Percentiles rank a stretch among this genome's conserved stretches.
Conservation (phyloP, 768 basidiomycete genomes). For the Tylopilus intermedius region DNA sequence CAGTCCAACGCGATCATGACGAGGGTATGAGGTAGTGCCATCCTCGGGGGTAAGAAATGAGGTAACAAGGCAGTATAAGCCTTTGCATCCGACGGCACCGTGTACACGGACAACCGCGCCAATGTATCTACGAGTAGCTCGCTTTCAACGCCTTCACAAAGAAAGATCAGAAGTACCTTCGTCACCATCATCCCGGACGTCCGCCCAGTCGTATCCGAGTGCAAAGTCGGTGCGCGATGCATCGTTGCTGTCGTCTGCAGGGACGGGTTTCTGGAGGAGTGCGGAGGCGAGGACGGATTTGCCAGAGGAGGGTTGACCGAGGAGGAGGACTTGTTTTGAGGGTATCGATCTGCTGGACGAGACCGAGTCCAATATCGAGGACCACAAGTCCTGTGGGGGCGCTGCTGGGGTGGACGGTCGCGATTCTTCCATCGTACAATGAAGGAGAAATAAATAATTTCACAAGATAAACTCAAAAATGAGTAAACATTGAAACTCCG, state of each 20-base stretch:
- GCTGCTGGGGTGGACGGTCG: constrained; percentile 68
- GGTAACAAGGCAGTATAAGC: constrained; percentile 71
- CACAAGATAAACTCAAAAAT: not conserved
- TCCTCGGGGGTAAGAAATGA: constrained; percentile 70
- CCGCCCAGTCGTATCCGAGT: constrained; percentile 88
- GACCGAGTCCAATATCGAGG: constrained; percentile 84
- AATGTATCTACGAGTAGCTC: constrained; percentile 59
- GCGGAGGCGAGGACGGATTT: constrained; percentile 73
- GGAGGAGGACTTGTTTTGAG: constrained; percentile 80
- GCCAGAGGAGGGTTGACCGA: constrained; percentile 75
- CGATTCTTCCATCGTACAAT: constrained; percentile 36
- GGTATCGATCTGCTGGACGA: constrained; percentile 76
- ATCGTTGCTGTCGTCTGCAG: constrained; percentile 50
- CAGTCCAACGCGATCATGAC: constrained; percentile 89
- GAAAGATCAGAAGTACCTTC: constrained; percentile 60
- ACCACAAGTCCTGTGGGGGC: constrained; percentile 84
- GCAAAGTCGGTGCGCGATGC: constrained; percentile 71
- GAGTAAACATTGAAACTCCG: constrained; percentile 25
- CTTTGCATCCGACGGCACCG: constrained; percentile 75
- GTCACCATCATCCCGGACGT: constrained; percentile 87
- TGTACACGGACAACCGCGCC: constrained; percentile 85
- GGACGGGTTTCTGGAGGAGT: constrained; percentile 59
- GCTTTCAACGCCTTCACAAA: not conserved
- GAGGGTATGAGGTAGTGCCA: constrained; percentile 62
- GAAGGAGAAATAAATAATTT: not conserved